Evolutionary conservation across 768 basidiomycete species (phyloP).

Genomic region (Phylloporus sp.): DNA sequence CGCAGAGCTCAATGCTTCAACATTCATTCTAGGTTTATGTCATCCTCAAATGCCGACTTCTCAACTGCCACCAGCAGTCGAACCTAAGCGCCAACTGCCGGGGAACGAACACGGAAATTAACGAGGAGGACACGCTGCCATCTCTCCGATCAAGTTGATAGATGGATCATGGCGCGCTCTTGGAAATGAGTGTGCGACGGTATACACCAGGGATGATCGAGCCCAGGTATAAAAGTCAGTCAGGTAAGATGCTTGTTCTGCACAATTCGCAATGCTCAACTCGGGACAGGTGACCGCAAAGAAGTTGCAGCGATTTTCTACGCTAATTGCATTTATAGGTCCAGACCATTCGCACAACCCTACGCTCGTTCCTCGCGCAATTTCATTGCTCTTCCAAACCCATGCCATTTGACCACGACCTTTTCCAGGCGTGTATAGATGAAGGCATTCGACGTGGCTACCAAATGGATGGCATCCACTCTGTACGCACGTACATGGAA

Average conservation of each 20-base stretch:
- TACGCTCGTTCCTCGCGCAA: not conserved
- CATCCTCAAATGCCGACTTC: too few relatives aligned
- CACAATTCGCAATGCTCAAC: not conserved
- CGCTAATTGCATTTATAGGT: not conserved
- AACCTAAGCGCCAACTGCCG: too few relatives aligned
- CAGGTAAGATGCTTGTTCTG: not conserved
- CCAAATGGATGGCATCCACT: not conserved
- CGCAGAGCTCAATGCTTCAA: too few relatives aligned
- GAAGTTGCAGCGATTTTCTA: not conserved
- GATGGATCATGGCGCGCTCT: too few relatives aligned
- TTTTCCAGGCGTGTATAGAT: slow-evolving; percentile 12
- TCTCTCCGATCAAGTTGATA: too few relatives aligned
- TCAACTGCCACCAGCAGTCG: too few relatives aligned
- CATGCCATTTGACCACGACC: not conserved
- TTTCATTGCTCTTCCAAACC: not conserved
- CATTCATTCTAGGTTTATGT: too few relatives aligned
- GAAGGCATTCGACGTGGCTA: slow-evolving; percentile 12
- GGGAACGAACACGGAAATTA: too few relatives aligned
- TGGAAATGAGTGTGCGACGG: too few relatives aligned
- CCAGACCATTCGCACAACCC: not conserved
- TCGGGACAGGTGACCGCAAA: not conserved
- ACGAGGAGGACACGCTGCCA: too few relatives aligned
- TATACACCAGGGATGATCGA: not conserved
- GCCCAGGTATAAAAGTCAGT: not conserved
- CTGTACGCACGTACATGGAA: not conserved